A percentile compares a stretch with the other conserved stretches of the same genome.
Conservation (phyloP, 83 land plant genomes). For the Picea engelmannii region DNA sequence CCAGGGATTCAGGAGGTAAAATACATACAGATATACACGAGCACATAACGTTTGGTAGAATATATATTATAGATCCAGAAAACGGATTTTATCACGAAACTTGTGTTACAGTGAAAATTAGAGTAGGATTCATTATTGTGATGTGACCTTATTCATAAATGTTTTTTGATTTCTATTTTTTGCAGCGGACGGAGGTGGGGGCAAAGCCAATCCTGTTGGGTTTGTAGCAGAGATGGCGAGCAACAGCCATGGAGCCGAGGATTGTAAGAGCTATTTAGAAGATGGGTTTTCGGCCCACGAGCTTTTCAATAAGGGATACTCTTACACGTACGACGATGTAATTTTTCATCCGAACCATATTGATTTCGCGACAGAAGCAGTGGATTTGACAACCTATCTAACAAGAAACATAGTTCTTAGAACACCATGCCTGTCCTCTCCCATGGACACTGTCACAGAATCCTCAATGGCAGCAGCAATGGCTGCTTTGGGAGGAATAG, state of each 20-base stretch:
- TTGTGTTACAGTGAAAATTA: no score
- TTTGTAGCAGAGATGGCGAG: neutral
- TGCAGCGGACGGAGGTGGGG: no score
- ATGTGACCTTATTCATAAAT: no score
- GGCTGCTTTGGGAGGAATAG: conserved; percentile 91
- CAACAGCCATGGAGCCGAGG: neutral
- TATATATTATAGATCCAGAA: no score
- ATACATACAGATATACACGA: no score
- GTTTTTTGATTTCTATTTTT: no score
- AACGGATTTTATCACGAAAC: no score
- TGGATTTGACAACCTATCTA: conserved; percentile 71
- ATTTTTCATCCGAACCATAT: conserved; percentile 88
- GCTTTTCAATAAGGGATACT: conserved; percentile 74
- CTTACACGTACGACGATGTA: conserved; percentile 96
- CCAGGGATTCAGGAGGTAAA: no score
- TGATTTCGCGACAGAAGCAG: conserved; percentile 82
- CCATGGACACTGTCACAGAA: conserved; percentile 99
- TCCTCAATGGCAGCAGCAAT: conserved; percentile 90
- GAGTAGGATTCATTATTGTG: no score
- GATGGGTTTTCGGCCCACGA: conserved; percentile 63
- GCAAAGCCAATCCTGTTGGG: neutral
- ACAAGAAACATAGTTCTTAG: conserved; percentile 61
- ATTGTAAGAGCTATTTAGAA: conserved; percentile 1
- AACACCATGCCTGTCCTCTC: conserved; percentile 87
- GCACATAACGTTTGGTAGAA: no score